A percentile compares a stretch with the other conserved stretches of the same genome.
These are phyloP conservation scores for Aspergillus bombycis DNA, from an alignment of 2,329 filamentous ascomycete species.

Conservation along the genomic window DNA sequence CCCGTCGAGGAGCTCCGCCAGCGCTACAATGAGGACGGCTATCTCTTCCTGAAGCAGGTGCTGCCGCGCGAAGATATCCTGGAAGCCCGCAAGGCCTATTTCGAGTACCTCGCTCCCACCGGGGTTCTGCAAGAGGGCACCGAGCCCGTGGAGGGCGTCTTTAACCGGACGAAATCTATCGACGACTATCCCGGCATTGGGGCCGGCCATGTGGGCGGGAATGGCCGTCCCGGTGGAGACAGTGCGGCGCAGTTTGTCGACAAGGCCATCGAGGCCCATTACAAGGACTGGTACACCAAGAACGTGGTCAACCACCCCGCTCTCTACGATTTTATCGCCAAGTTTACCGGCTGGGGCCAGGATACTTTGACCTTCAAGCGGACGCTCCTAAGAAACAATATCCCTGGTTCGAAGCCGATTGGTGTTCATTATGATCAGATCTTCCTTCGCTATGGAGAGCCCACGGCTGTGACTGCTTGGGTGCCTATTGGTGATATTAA, in stretches of 20 bases:
- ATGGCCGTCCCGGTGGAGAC: conserved; percentile 50
- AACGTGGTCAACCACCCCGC: conserved; percentile 58
- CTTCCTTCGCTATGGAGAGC: conserved; percentile 59
- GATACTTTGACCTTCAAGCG: conserved; percentile 51
- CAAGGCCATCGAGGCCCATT: conserved; percentile 58
- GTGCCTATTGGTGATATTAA: conserved; percentile 59
- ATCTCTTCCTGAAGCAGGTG: conserved; percentile 59
- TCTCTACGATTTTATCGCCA: conserved; percentile 54
- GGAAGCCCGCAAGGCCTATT: conserved; percentile 56
- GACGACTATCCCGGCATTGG: conserved; percentile 58
- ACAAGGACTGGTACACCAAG: conserved; percentile 56
- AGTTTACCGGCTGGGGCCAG: conserved; percentile 58
- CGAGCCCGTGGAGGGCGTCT: conserved; percentile 57
- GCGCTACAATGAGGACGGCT: conserved; percentile 55
- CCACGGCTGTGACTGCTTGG: conserved; percentile 61
- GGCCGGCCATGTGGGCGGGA: conserved; percentile 51
- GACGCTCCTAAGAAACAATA: conserved; percentile 60
- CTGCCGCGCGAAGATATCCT: conserved; percentile 58
- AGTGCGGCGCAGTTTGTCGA: conserved; percentile 52
- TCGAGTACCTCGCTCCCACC: conserved; percentile 56
- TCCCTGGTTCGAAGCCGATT: conserved; percentile 59
- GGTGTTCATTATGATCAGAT: conserved; percentile 66
- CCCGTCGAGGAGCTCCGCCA: conserved; percentile 53
- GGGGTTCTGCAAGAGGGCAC: conserved; percentile 60
- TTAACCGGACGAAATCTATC: conserved; percentile 48